These are phyloP conservation scores for Xerocomus minutiporus DNA, from an alignment of 1,284 basidiomycete genomes.

Conservation along the genomic window DNA sequence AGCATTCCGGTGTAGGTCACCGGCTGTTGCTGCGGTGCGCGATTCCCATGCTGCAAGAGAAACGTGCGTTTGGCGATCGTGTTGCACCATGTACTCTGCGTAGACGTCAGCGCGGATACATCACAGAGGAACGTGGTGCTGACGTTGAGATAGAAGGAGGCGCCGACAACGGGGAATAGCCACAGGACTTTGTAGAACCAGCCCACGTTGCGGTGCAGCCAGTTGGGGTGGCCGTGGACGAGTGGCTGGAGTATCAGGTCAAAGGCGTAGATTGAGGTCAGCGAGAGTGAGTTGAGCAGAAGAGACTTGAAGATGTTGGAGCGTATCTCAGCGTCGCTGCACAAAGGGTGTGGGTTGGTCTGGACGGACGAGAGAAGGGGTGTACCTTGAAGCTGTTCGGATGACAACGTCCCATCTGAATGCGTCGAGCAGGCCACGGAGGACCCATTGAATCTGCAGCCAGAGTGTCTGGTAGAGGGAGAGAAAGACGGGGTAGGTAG, in stretches of 20 bases:
- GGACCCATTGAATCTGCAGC: slow-evolving; percentile 56
- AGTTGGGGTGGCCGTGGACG: slow-evolving; percentile 56
- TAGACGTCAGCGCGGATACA: slow-evolving; percentile 13
- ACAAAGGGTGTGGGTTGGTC: slow-evolving; percentile 9
- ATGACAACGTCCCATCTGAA: slow-evolving; percentile 67
- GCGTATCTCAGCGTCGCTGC: slow-evolving; percentile 69
- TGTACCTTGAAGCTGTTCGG: slow-evolving; percentile 46
- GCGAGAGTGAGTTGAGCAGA: slow-evolving; percentile 62
- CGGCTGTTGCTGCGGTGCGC: slow-evolving; percentile 43
- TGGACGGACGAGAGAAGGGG: slow-evolving; percentile 5
- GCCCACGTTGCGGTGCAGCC: slow-evolving; percentile 66
- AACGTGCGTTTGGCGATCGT: slow-evolving; percentile 69
- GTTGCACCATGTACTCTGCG: slow-evolving; percentile 68
- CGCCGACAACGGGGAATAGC: slow-evolving; percentile 68
- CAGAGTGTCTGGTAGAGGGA: slow-evolving; percentile 54
- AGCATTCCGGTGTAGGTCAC: slow-evolving; percentile 67
- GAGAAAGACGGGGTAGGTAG: slow-evolving; percentile 64
- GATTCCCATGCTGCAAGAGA: slow-evolving; percentile 59
- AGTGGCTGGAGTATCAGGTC: slow-evolving; percentile 68
- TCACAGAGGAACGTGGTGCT: slow-evolving; percentile 28
- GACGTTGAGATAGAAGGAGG: slow-evolving; percentile 74
- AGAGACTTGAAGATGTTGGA: slow-evolving; percentile 68
- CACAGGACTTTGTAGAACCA: slow-evolving; percentile 73
- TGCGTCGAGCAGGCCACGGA: slow-evolving; percentile 62
- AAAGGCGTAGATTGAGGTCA: slow-evolving; percentile 68